Evolutionary conservation across 2,329 filamentous ascomycete genomes (phyloP).

Genomic region (Aspergillus vadensis): DNA sequence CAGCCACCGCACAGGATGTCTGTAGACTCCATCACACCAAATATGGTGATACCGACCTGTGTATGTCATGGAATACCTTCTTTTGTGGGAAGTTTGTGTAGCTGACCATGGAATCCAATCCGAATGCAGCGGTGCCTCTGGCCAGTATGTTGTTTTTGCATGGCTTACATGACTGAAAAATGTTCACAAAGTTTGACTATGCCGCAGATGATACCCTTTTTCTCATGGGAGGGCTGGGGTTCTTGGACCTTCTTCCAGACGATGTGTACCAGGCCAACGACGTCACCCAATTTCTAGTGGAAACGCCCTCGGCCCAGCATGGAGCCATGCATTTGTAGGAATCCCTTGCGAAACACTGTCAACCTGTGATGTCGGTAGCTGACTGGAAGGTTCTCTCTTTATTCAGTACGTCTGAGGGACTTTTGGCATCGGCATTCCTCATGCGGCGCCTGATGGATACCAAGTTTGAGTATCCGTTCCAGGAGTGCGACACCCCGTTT

Average conservation of each 20-base stretch:
- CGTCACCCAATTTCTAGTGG: conserved; percentile 38
- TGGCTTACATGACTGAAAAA: neutral
- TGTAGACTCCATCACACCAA: conserved; percentile 23
- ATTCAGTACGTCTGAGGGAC: conserved; percentile 36
- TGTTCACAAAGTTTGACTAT: neutral
- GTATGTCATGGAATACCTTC: neutral
- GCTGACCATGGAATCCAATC: neutral
- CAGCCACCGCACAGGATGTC: conserved; percentile 32
- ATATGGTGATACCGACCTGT: neutral
- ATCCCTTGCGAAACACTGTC: neutral
- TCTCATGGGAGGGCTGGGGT: conserved; percentile 39
- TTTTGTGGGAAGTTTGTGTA: neutral
- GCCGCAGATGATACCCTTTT: conserved; percentile 40
- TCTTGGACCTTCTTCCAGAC: conserved; percentile 37
- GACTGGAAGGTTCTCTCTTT: neutral
- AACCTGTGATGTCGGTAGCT: neutral
- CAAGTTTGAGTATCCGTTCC: conserved; percentile 40
- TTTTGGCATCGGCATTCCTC: conserved; percentile 40
- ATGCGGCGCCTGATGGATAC: conserved; percentile 38
- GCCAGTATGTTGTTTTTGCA: conserved; percentile 21
- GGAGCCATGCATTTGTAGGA: conserved; percentile 42
- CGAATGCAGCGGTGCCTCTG: conserved; percentile 22
- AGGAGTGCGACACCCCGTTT: conserved; percentile 35
- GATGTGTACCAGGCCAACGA: conserved; percentile 35
- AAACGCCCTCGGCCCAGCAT: conserved; percentile 39